Evolutionary conservation across 331 rosid species (phyloP).

Genomic region (Acacia concinna): DNA sequence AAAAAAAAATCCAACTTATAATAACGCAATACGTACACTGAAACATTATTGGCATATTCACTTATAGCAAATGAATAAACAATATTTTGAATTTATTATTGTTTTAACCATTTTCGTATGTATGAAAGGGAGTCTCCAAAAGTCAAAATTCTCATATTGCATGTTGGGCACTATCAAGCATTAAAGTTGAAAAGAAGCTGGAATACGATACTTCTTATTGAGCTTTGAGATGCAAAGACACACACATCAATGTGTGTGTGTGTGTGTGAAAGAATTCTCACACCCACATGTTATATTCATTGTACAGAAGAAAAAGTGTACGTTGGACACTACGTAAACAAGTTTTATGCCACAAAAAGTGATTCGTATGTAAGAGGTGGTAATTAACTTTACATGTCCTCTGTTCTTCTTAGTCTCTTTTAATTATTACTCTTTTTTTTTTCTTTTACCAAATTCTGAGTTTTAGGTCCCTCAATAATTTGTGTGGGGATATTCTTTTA

Average conservation of each 20-base stretch:
- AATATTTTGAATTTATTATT: no score
- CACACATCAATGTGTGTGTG: no score
- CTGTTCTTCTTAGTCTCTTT: not conserved
- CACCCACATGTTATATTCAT: slow-evolving; percentile 18
- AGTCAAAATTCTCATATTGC: not conserved
- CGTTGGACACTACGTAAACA: slow-evolving; percentile 6
- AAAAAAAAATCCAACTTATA: no score
- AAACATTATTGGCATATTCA: not conserved
- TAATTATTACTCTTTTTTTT: not conserved
- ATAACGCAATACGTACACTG: not conserved
- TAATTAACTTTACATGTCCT: slow-evolving; percentile 8
- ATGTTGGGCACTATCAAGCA: not conserved
- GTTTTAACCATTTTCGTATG: not conserved
- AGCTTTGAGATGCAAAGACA: not conserved
- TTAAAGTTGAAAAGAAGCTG: not conserved
- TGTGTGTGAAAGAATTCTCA: no score
- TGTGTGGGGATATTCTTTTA: slow-evolving; percentile 37
- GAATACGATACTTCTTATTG: not conserved
- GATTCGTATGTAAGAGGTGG: slow-evolving; percentile 36
- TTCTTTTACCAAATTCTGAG: slow-evolving; percentile 30
- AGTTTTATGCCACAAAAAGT: slow-evolving; percentile 27
- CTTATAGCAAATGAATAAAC: not conserved
- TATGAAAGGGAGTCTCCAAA: not conserved
- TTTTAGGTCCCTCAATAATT: slow-evolving; percentile 27
- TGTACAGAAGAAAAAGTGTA: slow-evolving; percentile 5